Percentiles rank a stretch among this genome's conserved stretches.
phyloP scores from a whole-genome alignment of 352 stramenopile genomes.

The Blastocystis sp. region DNA sequence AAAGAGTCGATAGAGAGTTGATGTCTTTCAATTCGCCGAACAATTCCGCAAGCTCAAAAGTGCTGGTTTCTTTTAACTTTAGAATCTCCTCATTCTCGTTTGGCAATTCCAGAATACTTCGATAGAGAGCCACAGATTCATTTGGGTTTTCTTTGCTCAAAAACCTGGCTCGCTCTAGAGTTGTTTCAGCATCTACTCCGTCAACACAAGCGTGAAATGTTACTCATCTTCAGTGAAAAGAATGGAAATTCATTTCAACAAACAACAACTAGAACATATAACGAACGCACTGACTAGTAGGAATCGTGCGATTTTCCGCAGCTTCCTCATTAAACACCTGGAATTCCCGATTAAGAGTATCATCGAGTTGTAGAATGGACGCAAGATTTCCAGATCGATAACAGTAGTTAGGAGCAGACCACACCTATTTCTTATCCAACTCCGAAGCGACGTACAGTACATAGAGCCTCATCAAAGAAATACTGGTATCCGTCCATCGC shows the following conservation, averaged over 20 bases:
- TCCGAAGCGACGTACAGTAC: not conserved
- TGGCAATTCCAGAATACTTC: slow-evolving; percentile 1
- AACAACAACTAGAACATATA: slow-evolving; percentile 18
- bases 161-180: slow-evolving; percentile 7
- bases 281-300: slow-evolving; percentile 89
- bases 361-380: slow-evolving; percentile 95
- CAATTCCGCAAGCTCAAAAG: slow-evolving; percentile 53
- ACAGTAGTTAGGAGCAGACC: slow-evolving; percentile 65
- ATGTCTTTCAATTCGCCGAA: slow-evolving; percentile 61
- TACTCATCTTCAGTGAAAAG: not conserved
- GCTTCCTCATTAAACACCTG: slow-evolving; percentile 95
- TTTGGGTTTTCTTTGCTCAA: slow-evolving; percentile 32
- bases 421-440: slow-evolving; percentile 73
- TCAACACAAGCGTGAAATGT: not conserved
- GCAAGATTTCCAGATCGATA: slow-evolving; percentile 97
- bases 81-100: not conserved
- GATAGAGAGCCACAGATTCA: slow-evolving; percentile 8
- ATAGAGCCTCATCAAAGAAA: slow-evolving; percentile 71
- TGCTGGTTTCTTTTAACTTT: slow-evolving; percentile 57
- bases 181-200: not conserved
- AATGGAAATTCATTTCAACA: slow-evolving; percentile 8
- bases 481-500: slow-evolving; percentile 84
- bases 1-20: not conserved
- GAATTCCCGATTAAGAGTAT: slow-evolving; percentile 73
- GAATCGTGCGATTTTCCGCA: slow-evolving; percentile 89